Conservation (phyloP, 202 grass and related monocot genomes). For the Hordeum pubiflorum region DNA sequence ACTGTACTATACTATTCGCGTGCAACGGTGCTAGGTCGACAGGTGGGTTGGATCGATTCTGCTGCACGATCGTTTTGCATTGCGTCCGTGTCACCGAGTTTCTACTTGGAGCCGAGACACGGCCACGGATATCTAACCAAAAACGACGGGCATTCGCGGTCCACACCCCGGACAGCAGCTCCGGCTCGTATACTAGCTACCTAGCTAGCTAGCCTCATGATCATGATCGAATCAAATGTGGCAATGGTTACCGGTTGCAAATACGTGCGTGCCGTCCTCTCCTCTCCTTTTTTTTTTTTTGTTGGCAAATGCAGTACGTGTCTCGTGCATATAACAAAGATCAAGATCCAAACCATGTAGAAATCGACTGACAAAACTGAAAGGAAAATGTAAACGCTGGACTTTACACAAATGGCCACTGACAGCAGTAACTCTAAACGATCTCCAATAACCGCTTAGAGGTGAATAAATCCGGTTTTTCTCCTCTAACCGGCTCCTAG, state of each 20-base stretch:
- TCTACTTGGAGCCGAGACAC: background rate
- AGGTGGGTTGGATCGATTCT: background rate
- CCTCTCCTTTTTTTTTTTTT: too few relatives aligned
- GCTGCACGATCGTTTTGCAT: background rate
- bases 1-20: too few relatives aligned
- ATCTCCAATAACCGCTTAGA: too few relatives aligned
- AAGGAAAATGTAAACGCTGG: too few relatives aligned
- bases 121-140: background rate
- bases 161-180: background rate
- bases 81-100: background rate
- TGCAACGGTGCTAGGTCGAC: conserved; percentile 15
- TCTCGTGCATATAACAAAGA: too few relatives aligned
- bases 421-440: too few relatives aligned
- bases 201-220: background rate
- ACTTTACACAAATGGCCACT: too few relatives aligned
- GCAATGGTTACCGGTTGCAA: background rate
- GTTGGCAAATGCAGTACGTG: too few relatives aligned
- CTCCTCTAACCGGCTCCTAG: too few relatives aligned
- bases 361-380: too few relatives aligned
- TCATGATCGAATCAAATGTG: background rate
- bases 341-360: too few relatives aligned
- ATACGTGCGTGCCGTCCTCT: background rate
- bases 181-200: background rate
- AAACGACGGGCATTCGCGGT: background rate
- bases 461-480: too few relatives aligned